These are phyloP conservation scores for Parmelia sp. DNA, from an alignment of 495 filamentous ascomycete genomes.

Conservation along the genomic window DNA sequence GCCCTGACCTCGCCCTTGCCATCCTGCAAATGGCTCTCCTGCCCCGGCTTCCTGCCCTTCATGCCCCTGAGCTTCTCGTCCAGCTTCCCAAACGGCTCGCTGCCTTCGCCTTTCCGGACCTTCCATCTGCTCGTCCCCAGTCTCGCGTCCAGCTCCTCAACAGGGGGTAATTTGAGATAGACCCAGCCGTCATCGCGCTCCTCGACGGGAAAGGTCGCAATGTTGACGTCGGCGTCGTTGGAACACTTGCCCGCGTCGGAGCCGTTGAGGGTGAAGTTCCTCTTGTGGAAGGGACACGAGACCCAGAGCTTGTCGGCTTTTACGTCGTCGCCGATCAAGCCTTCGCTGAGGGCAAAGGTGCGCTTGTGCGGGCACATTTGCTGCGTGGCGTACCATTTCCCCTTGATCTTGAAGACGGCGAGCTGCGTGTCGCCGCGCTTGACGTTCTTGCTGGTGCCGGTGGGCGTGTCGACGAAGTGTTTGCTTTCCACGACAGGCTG, in stretches of 20 bases:
- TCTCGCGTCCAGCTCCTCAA: conserved; percentile 77
- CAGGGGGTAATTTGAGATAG: conserved; percentile 76
- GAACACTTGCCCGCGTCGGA: conserved; percentile 63
- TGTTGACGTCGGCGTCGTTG: conserved; percentile 70
- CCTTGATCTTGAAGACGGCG: conserved; percentile 81
- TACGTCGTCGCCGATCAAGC: conserved; percentile 72
- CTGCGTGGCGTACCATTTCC: conserved; percentile 82
- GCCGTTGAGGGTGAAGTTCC: conserved; percentile 75
- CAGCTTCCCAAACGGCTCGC: conserved; percentile 58
- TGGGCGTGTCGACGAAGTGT: conserved; percentile 68
- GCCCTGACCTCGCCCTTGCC: conserved; percentile 40
- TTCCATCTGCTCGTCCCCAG: conserved; percentile 80
- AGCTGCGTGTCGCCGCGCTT: conserved; percentile 91
- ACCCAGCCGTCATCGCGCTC: conserved; percentile 74
- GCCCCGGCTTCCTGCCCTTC: conserved; percentile 51
- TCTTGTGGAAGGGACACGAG: conserved; percentile 87
- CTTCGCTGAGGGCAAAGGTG: conserved; percentile 82
- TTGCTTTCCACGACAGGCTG: conserved; percentile 72
- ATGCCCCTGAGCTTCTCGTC: conserved; percentile 57
- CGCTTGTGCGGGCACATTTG: conserved; percentile 99
- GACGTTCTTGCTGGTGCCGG: conserved; percentile 62
- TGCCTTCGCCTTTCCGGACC: conserved; percentile 65
- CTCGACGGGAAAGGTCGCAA: conserved; percentile 81
- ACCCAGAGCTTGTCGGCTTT: conserved; percentile 63
- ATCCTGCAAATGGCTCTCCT: conserved; percentile 42